Evolutionary conservation across 2,329 filamentous ascomycete genomes (phyloP).

Genomic region (Bretziella fagacearum): DNA sequence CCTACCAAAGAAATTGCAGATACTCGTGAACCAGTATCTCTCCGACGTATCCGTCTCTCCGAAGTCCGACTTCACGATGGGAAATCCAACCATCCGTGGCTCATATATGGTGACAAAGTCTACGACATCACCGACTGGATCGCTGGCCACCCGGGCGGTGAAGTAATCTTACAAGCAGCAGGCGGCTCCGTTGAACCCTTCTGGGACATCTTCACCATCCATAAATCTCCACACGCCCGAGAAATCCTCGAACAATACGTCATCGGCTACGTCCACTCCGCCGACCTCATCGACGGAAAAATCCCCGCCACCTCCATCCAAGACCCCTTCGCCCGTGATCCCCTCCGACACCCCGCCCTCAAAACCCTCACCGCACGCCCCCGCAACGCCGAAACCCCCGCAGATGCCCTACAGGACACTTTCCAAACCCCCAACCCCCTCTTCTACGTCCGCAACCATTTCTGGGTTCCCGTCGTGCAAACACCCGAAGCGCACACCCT

Average conservation of each 20-base stretch:
- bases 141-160: conserved; percentile 46
- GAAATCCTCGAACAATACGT: conserved; percentile 48
- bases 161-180: conserved; percentile 49
- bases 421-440: conserved; percentile 39
- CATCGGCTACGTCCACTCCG: conserved; percentile 42
- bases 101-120: conserved; percentile 45
- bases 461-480: conserved; percentile 40
- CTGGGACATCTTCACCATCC: conserved; percentile 54
- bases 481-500: conserved; percentile 28
- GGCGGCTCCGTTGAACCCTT: conserved; percentile 49
- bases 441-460: conserved; percentile 46
- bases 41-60: conserved; percentile 33
- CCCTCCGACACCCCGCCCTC: conserved; percentile 32
- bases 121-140: conserved; percentile 59
- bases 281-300: conserved; percentile 40
- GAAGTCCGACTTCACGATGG: conserved; percentile 37
- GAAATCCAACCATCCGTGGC: conserved; percentile 40
- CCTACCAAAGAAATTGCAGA: conserved; percentile 5
- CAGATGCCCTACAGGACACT: conserved; percentile 27
- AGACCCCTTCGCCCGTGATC: conserved; percentile 42
- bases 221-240: conserved; percentile 46
- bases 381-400: conserved; percentile 44
- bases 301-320: conserved; percentile 37
- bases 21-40: conserved; percentile 23
- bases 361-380: conserved; percentile 37